Base-by-base conservation (phyloP, 768 basidiomycete genomes). In the Lactifluus rugatus region DNA sequence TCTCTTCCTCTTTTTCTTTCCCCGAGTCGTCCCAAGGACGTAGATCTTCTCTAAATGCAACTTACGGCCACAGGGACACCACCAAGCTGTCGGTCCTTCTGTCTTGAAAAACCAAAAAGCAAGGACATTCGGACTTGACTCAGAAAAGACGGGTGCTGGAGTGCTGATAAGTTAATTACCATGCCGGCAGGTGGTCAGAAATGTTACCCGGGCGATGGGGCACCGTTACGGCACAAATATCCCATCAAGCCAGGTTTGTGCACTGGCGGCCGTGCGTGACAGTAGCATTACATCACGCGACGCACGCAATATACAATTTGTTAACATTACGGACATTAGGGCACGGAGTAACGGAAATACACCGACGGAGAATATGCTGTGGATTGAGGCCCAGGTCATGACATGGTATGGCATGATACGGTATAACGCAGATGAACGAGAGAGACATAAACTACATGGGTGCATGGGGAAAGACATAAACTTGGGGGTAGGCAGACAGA, bases 211-310 rank as follows among this genome's bases (percentile, higher is more conserved):
- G 50, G 17, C 46, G 26, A 48, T 39, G 46, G 31, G 28, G 17
- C 17, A 25, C 21, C 41, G 55, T 57, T 57, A 57, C 56, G 56
- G 48, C 48, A 56, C 41, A 36, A 48, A 48, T 41, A 16, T 17
- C 21, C 56, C 45, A 57, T 51, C 34, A 26, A 25, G 36, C 23
- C 13, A 34, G 34, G 42, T 51, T 46, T 52, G 42, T 50, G 25
- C 23, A 21, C 31, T 45, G 41, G 49, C 44, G 56, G 44, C 50
- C 25, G 42, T 46, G 48, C 42, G 23, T 32, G 48, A 57, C 56
- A 57, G 31, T n/a, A 23, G 19, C 21, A 57, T 57, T 46, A 57
- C 56, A 45, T 51, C 50, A 57, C 34, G 42, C 42, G 36, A 10
- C 46, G 36, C 32, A 19, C 19, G 37, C 37, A 9, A 39, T n/a